Conservation (phyloP, 2,329 filamentous ascomycete species). For the Aspergillus sp. region DNA sequence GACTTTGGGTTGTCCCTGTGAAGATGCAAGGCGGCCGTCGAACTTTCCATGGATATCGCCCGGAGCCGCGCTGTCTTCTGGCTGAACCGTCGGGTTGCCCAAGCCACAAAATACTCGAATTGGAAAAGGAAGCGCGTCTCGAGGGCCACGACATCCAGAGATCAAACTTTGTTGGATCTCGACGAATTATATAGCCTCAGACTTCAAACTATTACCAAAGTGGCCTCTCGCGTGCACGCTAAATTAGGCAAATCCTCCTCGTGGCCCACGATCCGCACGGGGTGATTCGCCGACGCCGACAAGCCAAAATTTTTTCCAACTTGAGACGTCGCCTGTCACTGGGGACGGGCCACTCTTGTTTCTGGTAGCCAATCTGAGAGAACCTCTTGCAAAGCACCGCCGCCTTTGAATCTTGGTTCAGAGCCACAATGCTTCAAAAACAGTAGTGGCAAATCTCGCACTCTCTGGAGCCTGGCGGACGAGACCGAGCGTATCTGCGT, state of each 20-base stretch:
- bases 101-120: no score
- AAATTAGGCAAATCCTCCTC: slow-evolving; percentile 3
- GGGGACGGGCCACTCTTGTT: background rate
- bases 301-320: slow-evolving; percentile 5
- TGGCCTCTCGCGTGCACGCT: slow-evolving; percentile 1
- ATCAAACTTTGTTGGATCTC: background rate
- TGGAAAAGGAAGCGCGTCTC: no score
- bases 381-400: background rate
- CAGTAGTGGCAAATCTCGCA: background rate
- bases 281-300: background rate
- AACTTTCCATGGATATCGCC: background rate
- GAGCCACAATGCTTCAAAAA: background rate
- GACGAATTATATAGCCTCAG: background rate
- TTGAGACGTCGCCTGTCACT: background rate
- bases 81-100: no score
- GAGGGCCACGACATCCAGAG: no score
- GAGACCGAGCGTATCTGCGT: background rate
- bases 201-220: background rate
- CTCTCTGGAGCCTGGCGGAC: background rate
- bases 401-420: background rate
- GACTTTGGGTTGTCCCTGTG: no score
- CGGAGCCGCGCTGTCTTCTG: no score
- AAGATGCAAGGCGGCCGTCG: no score
- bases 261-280: background rate
- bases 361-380: slow-evolving; percentile 4